Conservation (phyloP, 176 grass and related monocot species). For the Carex pumila region DNA sequence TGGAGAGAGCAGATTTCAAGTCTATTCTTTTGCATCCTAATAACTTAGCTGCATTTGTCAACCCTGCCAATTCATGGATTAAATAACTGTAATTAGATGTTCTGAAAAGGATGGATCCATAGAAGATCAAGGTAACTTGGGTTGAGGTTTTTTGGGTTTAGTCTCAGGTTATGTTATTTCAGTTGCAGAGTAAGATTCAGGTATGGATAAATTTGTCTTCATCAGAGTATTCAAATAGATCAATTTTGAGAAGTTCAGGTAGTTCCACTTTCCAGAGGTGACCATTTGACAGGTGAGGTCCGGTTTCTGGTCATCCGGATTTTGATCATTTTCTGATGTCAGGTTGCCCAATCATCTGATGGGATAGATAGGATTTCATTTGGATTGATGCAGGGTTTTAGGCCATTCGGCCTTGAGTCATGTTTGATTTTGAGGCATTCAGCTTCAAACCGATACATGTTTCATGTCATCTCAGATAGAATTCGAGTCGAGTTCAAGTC, state of each 20-base stretch:
- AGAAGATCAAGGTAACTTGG: not conserved
- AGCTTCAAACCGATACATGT: not conserved
- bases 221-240: not conserved
- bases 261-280: not conserved
- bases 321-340: too few relatives aligned
- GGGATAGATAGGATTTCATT: not conserved
- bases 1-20: conserved; percentile 63
- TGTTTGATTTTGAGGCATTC: not conserved
- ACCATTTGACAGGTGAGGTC: not conserved
- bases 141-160: not conserved
- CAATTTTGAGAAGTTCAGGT: not conserved
- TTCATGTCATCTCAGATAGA: not conserved
- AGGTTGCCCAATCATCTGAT: not conserved
- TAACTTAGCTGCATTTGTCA: conserved; percentile 63
- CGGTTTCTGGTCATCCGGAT: not conserved
- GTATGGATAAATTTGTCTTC: not conserved
- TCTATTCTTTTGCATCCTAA: conserved; percentile 57
- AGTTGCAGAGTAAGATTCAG: not conserved
- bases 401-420: not conserved
- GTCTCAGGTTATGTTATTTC: not conserved
- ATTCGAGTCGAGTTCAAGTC: not conserved
- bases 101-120: not conserved
- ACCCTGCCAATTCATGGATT: conserved; percentile 41
- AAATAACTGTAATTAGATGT: not conserved
- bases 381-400: not conserved